Evolutionary conservation across 2,329 filamentous ascomycete genomes (phyloP).

Genomic region (Colletotrichum brevisporum): DNA sequence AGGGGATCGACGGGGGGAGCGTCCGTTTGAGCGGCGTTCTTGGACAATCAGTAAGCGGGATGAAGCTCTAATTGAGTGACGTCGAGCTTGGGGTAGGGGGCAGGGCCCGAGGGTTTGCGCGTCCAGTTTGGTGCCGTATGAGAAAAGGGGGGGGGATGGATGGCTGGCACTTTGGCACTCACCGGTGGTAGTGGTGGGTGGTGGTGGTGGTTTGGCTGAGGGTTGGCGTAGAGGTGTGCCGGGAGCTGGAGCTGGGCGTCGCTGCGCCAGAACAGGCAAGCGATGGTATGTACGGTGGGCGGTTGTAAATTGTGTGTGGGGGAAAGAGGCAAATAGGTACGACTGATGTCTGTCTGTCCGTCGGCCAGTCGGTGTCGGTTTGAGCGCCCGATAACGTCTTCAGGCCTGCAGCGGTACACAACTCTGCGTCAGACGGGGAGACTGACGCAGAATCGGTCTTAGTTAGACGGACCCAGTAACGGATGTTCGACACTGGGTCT

Average conservation of each 20-base stretch:
- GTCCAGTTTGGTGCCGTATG: slow-evolving; percentile 9
- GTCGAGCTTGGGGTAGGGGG: slow-evolving; percentile 32
- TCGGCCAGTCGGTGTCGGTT: slow-evolving; percentile 26
- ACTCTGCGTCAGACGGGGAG: slow-evolving; percentile 2
- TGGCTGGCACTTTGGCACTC: slow-evolving; percentile 11
- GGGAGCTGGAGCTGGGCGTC: slow-evolving; percentile 10
- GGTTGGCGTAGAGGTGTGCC: slow-evolving; percentile 16
- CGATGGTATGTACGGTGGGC: slow-evolving; percentile 2
- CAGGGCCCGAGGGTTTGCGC: slow-evolving; percentile 28
- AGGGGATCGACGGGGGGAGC: slow-evolving; percentile 31
- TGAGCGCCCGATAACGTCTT: slow-evolving; percentile 23
- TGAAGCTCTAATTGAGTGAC: slow-evolving; percentile 39
- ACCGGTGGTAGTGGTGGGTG: not conserved
- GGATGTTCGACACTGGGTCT: not conserved
- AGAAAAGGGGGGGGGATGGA: not conserved
- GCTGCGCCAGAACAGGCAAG: slow-evolving; percentile 23
- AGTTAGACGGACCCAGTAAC: not conserved
- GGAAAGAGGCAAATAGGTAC: slow-evolving; percentile 26
- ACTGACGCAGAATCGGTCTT: not conserved
- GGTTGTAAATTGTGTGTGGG: slow-evolving; percentile 27
- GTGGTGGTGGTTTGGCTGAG: slow-evolving; percentile 24
- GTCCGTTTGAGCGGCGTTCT: slow-evolving; percentile 29
- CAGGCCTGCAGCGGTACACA: slow-evolving; percentile 6
- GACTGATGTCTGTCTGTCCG: slow-evolving; percentile 15
- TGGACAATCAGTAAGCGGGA: slow-evolving; percentile 31